phyloP scores from a whole-genome alignment of 352 stramenopile genomes.

The Thalassiosira exigua region DNA sequence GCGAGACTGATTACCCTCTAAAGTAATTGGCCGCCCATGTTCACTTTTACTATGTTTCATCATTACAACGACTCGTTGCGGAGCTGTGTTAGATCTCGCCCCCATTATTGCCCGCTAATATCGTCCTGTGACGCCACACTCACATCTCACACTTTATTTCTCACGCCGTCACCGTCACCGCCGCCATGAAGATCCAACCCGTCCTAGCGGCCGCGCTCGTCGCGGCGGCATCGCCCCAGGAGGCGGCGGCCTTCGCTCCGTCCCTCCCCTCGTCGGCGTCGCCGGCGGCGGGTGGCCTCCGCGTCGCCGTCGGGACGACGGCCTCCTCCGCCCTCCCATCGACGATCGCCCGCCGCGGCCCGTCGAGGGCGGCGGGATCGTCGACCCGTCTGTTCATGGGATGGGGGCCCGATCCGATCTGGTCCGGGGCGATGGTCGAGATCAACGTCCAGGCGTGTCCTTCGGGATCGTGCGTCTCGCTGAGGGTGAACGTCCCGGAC shows the following conservation, averaged over 20 bases:
- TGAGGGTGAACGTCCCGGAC: slow-evolving; percentile 66
- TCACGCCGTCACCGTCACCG: too few relatives aligned
- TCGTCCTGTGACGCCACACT: too few relatives aligned
- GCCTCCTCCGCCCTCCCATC: neutral
- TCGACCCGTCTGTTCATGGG: slow-evolving; percentile 62
- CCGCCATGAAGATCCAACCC: neutral
- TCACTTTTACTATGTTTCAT: too few relatives aligned
- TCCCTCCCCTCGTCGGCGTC: neutral
- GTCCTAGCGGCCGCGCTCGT: neutral
- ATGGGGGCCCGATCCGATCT: slow-evolving; percentile 74
- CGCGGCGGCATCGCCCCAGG: too few relatives aligned
- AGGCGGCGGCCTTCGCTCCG: neutral
- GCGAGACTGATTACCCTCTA: too few relatives aligned
- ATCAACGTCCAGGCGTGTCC: slow-evolving; percentile 62
- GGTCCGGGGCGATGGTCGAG: slow-evolving; percentile 46
- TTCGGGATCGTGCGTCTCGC: slow-evolving; percentile 61
- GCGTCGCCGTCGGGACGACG: neutral
- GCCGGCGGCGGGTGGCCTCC: neutral
- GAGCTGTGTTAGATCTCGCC: too few relatives aligned
- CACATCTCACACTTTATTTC: too few relatives aligned
- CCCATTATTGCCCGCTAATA: too few relatives aligned
- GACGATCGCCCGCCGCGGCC: too few relatives aligned
- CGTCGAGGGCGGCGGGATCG: neutral
- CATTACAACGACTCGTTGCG: too few relatives aligned
- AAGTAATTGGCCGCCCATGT: too few relatives aligned